Percentiles rank a stretch among this genome's conserved stretches.
Conservation (phyloP, 345 rosid species). For the Corchorus olitorius region DNA sequence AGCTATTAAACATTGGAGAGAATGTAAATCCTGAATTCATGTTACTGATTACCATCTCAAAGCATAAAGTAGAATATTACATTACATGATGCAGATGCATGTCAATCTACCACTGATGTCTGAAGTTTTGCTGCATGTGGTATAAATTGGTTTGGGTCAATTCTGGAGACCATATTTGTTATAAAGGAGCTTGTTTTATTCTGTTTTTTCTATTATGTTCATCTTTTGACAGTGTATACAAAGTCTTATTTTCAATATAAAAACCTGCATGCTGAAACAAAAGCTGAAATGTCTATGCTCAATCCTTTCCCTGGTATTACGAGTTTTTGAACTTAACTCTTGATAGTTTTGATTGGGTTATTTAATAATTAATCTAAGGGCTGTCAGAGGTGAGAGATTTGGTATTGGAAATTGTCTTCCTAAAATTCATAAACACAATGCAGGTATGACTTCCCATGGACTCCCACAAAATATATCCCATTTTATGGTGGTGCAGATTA, state of each 20-base stretch:
- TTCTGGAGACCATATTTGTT: not conserved
- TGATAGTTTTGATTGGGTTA: not conserved
- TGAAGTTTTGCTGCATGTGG: not conserved
- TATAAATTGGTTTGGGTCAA: constrained; percentile 4
- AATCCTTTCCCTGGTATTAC: not conserved
- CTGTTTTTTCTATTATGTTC: not conserved
- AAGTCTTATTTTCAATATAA: not conserved
- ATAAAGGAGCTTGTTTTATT: not conserved
- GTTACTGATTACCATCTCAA: not conserved
- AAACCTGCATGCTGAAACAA: not conserved
- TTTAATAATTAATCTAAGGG: not conserved
- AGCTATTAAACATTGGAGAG: not conserved
- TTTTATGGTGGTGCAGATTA: constrained; percentile 97
- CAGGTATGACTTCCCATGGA: constrained; percentile 94
- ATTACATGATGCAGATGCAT: not conserved
- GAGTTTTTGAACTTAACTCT: not conserved
- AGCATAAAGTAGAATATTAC: not conserved
- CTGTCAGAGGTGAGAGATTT: not conserved
- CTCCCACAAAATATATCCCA: constrained; percentile 81
- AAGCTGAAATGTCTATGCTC: not conserved
- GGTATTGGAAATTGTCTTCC: not conserved
- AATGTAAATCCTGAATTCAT: not conserved
- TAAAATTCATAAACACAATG: constrained; percentile 1
- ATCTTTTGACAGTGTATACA: not conserved
- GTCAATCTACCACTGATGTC: not conserved